These are phyloP conservation scores for Saccharomyces hybrid DNA, from an alignment of 1,139 yeast species.

Conservation along the genomic window DNA sequence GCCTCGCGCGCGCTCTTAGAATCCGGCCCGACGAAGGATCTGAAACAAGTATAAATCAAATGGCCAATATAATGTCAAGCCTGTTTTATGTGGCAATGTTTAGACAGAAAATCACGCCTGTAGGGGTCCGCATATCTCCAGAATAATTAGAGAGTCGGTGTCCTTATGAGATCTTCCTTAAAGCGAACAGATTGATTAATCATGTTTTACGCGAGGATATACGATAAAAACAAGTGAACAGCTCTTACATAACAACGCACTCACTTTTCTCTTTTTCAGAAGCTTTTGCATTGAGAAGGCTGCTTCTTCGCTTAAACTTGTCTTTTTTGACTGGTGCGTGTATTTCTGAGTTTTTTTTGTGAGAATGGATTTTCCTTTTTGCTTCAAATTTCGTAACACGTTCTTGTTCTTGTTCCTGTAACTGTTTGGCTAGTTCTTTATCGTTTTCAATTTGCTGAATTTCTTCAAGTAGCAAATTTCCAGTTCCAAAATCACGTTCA, in stretches of 20 bases:
- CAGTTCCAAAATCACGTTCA: not conserved
- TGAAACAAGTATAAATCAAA: not conserved
- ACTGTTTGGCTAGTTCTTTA: constrained; percentile 23
- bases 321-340: constrained; percentile 5
- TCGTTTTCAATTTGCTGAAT: constrained; percentile 17
- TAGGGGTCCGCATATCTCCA: not conserved
- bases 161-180: not conserved
- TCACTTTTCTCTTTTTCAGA: not conserved
- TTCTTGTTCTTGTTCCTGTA: constrained; percentile 30
- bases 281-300: not conserved
- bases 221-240: not conserved
- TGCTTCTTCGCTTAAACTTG: constrained; percentile 4
- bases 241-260: not conserved
- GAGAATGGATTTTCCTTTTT: constrained; percentile 10
- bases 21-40: not conserved
- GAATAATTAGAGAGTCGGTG: not conserved
- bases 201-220: not conserved
- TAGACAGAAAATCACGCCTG: not conserved
- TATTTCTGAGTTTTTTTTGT: constrained; percentile 8
- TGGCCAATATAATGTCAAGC: not conserved
- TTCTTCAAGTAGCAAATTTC: not conserved
- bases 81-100: not conserved
- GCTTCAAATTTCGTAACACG: not conserved
- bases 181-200: not conserved
- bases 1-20: not conserved